These are phyloP conservation scores for Aspergillus persii DNA, from an alignment of 2,329 filamentous ascomycete genomes.

Conservation along the genomic window DNA sequence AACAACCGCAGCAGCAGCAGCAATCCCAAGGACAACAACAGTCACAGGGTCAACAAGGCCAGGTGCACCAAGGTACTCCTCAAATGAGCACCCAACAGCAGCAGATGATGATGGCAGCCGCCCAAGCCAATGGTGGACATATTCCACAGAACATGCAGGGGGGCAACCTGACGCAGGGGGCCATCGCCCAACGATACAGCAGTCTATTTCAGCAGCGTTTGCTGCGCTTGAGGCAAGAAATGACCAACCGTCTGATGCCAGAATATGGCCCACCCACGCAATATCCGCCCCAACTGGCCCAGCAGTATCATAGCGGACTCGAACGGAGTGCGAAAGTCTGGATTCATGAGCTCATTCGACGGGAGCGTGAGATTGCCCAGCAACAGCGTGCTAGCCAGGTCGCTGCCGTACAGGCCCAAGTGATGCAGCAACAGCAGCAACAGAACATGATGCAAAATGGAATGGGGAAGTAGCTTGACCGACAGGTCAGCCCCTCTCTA, in stretches of 20 bases:
- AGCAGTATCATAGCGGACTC: constrained; percentile 37
- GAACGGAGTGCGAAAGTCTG: constrained; percentile 39
- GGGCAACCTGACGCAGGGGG: constrained; percentile 24
- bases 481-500: neutral
- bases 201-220: constrained; percentile 38
- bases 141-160: constrained; percentile 31
- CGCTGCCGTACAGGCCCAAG: constrained; percentile 33
- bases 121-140: constrained; percentile 39
- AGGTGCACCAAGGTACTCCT: constrained; percentile 32
- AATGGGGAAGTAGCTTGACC: constrained; percentile 31
- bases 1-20: constrained; percentile 22
- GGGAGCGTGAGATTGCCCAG: constrained; percentile 33
- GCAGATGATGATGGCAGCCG: constrained; percentile 39
- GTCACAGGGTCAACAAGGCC: constrained; percentile 23
- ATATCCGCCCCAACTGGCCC: constrained; percentile 38
- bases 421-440: constrained; percentile 37
- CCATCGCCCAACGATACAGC: constrained; percentile 34
- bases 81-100: constrained; percentile 37
- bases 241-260: constrained; percentile 34
- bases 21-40: constrained; percentile 28
- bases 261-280: constrained; percentile 40
- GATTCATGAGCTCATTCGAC: constrained; percentile 39
- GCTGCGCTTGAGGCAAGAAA: constrained; percentile 35
- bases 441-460: constrained; percentile 45
- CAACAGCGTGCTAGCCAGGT: constrained; percentile 33